Evolutionary conservation across 2,329 filamentous ascomycete species (phyloP).

Genomic region (Coniella vitis): DNA sequence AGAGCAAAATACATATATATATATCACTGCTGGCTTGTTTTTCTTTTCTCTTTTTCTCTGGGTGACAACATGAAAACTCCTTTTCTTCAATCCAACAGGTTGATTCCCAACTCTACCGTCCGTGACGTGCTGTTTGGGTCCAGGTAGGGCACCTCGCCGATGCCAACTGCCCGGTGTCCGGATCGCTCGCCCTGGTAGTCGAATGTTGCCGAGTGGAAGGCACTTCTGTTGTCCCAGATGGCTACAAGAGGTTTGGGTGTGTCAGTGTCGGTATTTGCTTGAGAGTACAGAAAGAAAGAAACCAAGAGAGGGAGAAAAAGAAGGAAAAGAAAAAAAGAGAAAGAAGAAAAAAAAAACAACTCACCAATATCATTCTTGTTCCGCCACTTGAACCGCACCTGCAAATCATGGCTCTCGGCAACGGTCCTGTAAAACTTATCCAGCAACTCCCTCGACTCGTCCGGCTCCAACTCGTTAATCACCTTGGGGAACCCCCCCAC

Average conservation of each 20-base stretch:
- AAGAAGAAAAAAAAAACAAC: neutral
- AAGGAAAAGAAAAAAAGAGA: neutral
- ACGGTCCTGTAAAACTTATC: slow-evolving; percentile 10
- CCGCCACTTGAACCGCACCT: slow-evolving; percentile 16
- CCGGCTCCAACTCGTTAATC: slow-evolving; percentile 20
- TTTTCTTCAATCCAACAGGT: no score
- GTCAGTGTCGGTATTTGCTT: no score
- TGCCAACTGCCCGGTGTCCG: slow-evolving; percentile 14
- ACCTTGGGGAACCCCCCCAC: slow-evolving; percentile 20
- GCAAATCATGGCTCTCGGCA: slow-evolving; percentile 14
- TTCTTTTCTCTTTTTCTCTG: no score
- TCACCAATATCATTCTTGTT: slow-evolving; percentile 15
- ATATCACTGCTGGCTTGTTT: no score
- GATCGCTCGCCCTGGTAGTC: slow-evolving; percentile 15
- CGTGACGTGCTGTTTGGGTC: slow-evolving; percentile 13
- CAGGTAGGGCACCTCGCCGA: slow-evolving; percentile 14
- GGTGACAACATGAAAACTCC: no score
- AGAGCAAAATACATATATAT: no score
- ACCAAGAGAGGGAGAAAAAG: no score
- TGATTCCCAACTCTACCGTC: slow-evolving; percentile 4
- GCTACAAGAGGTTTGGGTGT: neutral
- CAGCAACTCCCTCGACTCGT: slow-evolving; percentile 14
- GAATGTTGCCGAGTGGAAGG: slow-evolving; percentile 13
- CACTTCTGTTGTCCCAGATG: slow-evolving; percentile 17
- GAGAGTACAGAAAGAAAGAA: no score